These are phyloP conservation scores for Kwoniella shandongensis DNA, from an alignment of 768 basidiomycete genomes.

Conservation along the genomic window DNA sequence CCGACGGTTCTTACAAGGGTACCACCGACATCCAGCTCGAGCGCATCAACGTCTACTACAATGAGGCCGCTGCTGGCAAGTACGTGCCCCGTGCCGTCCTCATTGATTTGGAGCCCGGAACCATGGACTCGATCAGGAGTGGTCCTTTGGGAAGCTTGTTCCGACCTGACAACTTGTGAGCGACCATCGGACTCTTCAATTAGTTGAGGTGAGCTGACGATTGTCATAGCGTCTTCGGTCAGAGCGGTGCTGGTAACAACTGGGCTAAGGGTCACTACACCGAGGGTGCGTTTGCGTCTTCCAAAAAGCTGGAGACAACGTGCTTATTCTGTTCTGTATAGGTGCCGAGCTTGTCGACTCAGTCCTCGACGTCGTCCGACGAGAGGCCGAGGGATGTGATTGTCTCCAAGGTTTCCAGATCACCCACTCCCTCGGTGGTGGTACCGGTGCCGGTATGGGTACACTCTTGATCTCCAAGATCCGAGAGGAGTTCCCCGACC, in stretches of 20 bases:
- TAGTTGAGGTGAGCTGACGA: not conserved
- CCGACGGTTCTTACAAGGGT: constrained; percentile 89
- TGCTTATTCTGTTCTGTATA: constrained; percentile 64
- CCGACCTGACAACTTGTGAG: constrained; percentile 89
- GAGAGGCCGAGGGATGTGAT: constrained; percentile 97
- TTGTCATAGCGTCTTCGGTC: constrained; percentile 71
- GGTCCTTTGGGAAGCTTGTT: constrained; percentile 81
- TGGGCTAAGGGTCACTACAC: constrained; percentile 88
- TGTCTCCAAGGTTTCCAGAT: constrained; percentile 99
- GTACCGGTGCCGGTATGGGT: constrained; percentile 99
- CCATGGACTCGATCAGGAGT: constrained; percentile 57
- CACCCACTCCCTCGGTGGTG: constrained; percentile 97
- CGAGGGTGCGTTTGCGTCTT: constrained; percentile 62
- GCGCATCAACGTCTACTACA: constrained; percentile 93
- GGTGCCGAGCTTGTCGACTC: constrained; percentile 98
- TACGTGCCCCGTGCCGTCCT: constrained; percentile 98
- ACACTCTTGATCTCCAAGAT: constrained; percentile 99
- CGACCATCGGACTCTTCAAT: not conserved
- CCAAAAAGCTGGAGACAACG: not conserved
- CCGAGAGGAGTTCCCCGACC: constrained; percentile 96
- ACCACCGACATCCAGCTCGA: constrained; percentile 93
- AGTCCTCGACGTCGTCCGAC: constrained; percentile 96
- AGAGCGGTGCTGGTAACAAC: constrained; percentile 98
- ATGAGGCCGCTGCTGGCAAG: constrained; percentile 90
- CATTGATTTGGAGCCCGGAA: constrained; percentile 94